Conservation (phyloP, 331 rosid genomes). For the Pyrus hybrid region DNA sequence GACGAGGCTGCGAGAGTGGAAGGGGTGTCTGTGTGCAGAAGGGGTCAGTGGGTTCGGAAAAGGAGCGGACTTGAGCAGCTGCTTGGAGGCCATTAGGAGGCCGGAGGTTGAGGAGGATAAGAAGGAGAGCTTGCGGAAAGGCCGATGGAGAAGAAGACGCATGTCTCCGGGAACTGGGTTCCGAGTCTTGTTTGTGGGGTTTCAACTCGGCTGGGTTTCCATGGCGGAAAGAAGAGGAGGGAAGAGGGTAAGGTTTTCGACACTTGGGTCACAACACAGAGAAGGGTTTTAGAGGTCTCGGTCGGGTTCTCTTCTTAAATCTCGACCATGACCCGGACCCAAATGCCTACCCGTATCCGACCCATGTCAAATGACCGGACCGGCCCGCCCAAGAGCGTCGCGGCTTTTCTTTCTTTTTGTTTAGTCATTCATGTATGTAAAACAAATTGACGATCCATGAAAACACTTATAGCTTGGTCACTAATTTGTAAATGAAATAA, state of each 20-base stretch:
- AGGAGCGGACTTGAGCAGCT: constrained; percentile 23
- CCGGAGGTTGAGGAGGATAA: constrained; percentile 19
- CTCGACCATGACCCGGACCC: too few relatives aligned
- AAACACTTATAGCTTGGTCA: too few relatives aligned
- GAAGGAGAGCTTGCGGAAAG: constrained; percentile 28
- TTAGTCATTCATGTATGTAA: too few relatives aligned
- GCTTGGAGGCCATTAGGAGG: constrained; percentile 36
- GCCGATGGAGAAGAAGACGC: constrained; percentile 41
- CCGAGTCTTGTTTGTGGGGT: background rate
- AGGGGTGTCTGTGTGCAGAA: constrained; percentile 19
- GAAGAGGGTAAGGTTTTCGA: background rate
- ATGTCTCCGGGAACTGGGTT: constrained; percentile 18
- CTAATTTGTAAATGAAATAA: too few relatives aligned
- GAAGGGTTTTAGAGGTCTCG: too few relatives aligned
- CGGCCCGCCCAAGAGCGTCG: too few relatives aligned
- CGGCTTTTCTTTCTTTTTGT: too few relatives aligned
- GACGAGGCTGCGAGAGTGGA: constrained; percentile 16
- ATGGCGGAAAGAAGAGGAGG: background rate
- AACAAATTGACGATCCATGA: too few relatives aligned
- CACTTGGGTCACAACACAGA: too few relatives aligned
- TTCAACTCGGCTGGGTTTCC: background rate
- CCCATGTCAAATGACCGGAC: too few relatives aligned
- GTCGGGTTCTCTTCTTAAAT: too few relatives aligned
- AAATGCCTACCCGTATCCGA: too few relatives aligned
- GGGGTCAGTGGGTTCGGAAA: constrained; percentile 24